Evolutionary conservation across 352 stramenopile genomes (phyloP).

Genomic region (Phytophthora chlamydospora): DNA sequence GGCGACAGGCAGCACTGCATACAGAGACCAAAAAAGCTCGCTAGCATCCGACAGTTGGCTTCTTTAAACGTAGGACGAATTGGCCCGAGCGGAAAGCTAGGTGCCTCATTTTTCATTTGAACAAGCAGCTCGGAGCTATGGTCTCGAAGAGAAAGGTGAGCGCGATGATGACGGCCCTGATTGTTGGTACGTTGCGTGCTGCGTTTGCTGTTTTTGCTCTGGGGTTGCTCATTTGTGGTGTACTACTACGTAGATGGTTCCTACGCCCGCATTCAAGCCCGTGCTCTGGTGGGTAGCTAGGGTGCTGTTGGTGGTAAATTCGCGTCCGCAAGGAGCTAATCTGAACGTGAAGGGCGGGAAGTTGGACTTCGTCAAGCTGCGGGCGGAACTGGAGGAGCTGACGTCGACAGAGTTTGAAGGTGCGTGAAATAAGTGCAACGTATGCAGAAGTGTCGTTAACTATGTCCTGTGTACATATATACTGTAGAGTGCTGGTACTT

Average conservation of each 20-base stretch:
- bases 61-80: too few relatives aligned
- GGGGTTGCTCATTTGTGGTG: background rate
- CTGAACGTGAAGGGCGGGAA: conserved; percentile 38
- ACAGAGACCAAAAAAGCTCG: too few relatives aligned
- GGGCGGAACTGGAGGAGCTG: conserved; percentile 52
- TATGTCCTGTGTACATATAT: background rate
- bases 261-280: conserved; percentile 24
- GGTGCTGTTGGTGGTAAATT: background rate
- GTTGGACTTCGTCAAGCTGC: conserved; percentile 59
- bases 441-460: background rate
- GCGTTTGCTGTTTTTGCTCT: background rate
- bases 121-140: too few relatives aligned
- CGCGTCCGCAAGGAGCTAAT: background rate
- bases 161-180: conserved; percentile 2
- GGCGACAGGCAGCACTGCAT: too few relatives aligned
- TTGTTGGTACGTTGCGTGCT: conserved; percentile 8
- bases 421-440: conserved; percentile 9
- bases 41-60: too few relatives aligned
- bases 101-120: too few relatives aligned
- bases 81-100: too few relatives aligned
- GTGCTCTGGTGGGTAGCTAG: conserved; percentile 6
- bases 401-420: conserved; percentile 44
- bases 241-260: conserved; percentile 22
- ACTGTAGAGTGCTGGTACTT: conserved; percentile 84
- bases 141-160: too few relatives aligned